Evolutionary conservation across 768 basidiomycete species (phyloP), one percentile per base, ranked within the genome.

Genomic region (Tulasnella sp.): DNA sequence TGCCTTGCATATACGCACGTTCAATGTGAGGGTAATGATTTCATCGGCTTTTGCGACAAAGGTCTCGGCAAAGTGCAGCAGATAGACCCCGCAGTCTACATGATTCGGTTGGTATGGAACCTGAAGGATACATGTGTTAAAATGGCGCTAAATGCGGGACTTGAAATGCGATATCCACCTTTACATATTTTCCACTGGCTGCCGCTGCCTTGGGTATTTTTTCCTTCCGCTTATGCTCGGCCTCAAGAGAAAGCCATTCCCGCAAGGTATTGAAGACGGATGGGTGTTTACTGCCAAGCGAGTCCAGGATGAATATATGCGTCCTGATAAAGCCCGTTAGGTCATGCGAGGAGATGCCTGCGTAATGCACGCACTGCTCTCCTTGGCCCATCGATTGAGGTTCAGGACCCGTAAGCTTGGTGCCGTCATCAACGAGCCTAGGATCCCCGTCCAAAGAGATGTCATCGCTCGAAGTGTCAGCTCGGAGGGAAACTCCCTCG

Each of bases 51-150:
- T 83, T 9, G 81, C 83, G 82, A 97, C 88, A 81, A 99, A 93
- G 0, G 88, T 89, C 79, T 90, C 85, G 9, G 91, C 92, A 71
- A 94, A 94, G 80, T 99, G 95, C 14, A 99, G 85, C 15, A 99
- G 86, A 82, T 93, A 99, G 37, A 97, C 82, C 7, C 97, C 97
- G 79, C 97, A 99, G 82, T 98, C 96, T 80, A 91, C 93, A 78
- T 86, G 93, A 81, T 99, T 98, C 19, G 89, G 89, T 81, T 99
- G 97, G 31, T 85, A 84, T 3, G 97, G 97, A 3, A 96, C 93
- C 94, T 97, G 25, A 34, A 34, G 58, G 11, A 29, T 14, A 79
- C 14, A 75, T 14, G n/a, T 45, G 42, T 37, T 15, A 40, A 37
- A 19, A 38, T 39, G 5, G 36, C 14, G 36, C 69, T 3, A 36